Percentiles rank a stretch among this genome's conserved stretches.
Conservation (phyloP, 345 rosid genomes). For the Eucalyptus melliodora region DNA sequence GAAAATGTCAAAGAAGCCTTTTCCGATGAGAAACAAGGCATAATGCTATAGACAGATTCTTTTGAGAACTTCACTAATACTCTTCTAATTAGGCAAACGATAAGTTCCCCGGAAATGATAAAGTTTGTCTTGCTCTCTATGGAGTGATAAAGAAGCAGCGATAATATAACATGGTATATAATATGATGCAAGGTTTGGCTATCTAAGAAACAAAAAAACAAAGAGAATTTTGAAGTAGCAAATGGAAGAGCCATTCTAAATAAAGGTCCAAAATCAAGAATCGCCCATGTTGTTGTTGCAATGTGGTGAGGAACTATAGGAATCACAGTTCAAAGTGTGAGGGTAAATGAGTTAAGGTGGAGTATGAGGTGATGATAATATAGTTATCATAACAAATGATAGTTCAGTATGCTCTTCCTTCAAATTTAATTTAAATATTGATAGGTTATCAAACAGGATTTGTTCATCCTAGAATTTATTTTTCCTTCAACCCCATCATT, state of each 20-base stretch:
- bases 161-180: background rate
- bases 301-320: background rate
- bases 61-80: background rate
- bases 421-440: background rate
- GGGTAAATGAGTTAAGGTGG: background rate
- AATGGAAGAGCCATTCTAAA: background rate
- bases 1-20: background rate
- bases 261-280: background rate
- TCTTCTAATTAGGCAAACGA: accelerated
- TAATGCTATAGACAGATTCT: background rate
- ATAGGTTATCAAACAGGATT: background rate
- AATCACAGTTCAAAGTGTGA: background rate
- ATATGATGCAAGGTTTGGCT: background rate
- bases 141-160: background rate
- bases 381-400: background rate
- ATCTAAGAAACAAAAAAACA: no score
- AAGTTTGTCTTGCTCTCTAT: background rate
- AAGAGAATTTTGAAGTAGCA: no score
- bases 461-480: background rate
- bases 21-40: background rate
- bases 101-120: background rate
- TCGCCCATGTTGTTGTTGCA: background rate
- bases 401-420: background rate
- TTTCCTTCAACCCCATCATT: background rate
- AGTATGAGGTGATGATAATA: background rate